phyloP scores from a whole-genome alignment of 225 moss, liverwort and hornwort genomes.

The Anthoceros angustus region DNA sequence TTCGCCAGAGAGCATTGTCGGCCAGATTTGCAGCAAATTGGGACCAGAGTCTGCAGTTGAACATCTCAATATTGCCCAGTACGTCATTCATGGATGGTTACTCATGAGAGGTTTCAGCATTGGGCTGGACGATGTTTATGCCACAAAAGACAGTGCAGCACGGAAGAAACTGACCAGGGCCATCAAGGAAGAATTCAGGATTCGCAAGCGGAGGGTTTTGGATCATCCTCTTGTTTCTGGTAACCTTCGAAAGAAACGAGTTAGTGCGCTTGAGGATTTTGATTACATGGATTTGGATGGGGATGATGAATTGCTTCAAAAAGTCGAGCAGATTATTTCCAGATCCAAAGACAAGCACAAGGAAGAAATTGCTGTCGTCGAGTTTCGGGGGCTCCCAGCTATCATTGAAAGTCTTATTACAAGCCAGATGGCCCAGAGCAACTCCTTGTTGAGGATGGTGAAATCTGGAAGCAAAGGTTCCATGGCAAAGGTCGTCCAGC shows the following conservation, averaged over 20 bases:
- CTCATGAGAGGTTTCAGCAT: slow-evolving; percentile 57
- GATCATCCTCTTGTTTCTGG: not conserved
- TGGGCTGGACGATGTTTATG: slow-evolving; percentile 52
- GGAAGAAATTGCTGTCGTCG: slow-evolving; percentile 41
- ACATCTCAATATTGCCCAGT: slow-evolving; percentile 55
- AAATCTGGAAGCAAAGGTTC: slow-evolving; percentile 58
- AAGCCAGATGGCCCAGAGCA: slow-evolving; percentile 17
- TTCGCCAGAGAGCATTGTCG: slow-evolving; percentile 35
- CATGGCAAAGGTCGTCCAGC: slow-evolving; percentile 36
- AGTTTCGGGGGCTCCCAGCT: slow-evolving; percentile 40
- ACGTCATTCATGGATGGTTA: slow-evolving; percentile 54
- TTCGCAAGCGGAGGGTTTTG: slow-evolving; percentile 26
- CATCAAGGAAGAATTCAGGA: slow-evolving; percentile 20
- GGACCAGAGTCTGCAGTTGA: slow-evolving; percentile 36
- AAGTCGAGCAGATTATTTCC: not conserved
- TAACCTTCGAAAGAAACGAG: not conserved
- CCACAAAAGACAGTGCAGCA: slow-evolving; percentile 15
- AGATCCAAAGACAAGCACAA: slow-evolving; percentile 10
- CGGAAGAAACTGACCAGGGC: slow-evolving; percentile 35
- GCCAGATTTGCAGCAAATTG: slow-evolving; percentile 38
- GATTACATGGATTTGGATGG: not conserved
- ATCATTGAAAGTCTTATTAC: slow-evolving; percentile 31
- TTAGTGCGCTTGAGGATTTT: not conserved
- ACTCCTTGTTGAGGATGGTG: slow-evolving; percentile 41
- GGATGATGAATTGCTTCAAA: not conserved